Evolutionary conservation across 176 grass and related monocot genomes (phyloP).

Genomic region (Zea mays): Zm-B73-REFERENCE-NAM-5.0 NC_050100.1:21128001-21128500

Average conservation of each 20-base stretch:
- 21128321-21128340: background rate
- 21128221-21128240: background rate
- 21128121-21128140: constrained; percentile 48
- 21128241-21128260: constrained; percentile 25
- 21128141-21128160: constrained; percentile 47
- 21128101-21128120: too few species aligned
- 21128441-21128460: too few species aligned
- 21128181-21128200: constrained; percentile 5
- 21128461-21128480: too few species aligned
- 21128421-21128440: too few species aligned
- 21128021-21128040: background rate
- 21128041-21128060: constrained; percentile 47
- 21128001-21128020: constrained; percentile 54
- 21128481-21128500: too few species aligned
- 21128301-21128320: background rate
- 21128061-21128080: constrained; percentile 55
- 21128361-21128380: too few species aligned
- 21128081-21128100: constrained; percentile 51
- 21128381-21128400: too few species aligned
- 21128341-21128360: background rate
- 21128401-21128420: too few species aligned
- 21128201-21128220: constrained; percentile 34
- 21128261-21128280: background rate
- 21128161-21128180: constrained; percentile 1
- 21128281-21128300: background rate